Percentiles rank a stretch among this genome's conserved stretches.
These are phyloP conservation scores for Penicillium paneum DNA, from an alignment of 2,329 filamentous ascomycete species.

Conservation along the genomic window DNA sequence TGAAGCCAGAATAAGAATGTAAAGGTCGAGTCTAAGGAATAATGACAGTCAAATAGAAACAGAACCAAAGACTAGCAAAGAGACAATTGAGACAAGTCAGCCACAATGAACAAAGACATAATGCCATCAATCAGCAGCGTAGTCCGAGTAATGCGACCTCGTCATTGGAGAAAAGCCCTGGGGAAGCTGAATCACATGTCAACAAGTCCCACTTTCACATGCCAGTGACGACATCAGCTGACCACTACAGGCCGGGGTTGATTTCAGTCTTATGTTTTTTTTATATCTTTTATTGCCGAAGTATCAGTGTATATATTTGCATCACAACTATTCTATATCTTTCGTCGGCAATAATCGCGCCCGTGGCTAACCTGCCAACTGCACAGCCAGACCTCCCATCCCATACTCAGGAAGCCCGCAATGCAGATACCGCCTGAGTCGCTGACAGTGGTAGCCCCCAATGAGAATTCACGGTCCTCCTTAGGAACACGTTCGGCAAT, in stretches of 20 bases:
- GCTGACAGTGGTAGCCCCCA: slow-evolving; percentile 86
- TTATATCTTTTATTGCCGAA: too few species aligned
- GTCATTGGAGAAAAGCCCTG: slow-evolving; percentile 1
- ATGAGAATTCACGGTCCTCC: slow-evolving; percentile 82
- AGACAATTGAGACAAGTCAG: background rate
- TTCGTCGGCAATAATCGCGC: slow-evolving; percentile 65
- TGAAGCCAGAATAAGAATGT: background rate
- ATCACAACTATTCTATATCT: background rate
- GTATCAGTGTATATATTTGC: background rate
- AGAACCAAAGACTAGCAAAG: background rate
- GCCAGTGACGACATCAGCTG: slow-evolving; percentile 6
- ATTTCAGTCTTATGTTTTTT: background rate
- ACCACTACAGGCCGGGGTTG: background rate
- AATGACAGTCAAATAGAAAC: background rate
- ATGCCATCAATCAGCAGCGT: background rate
- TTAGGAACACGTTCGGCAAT: slow-evolving; percentile 78
- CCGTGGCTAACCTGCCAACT: slow-evolving; percentile 80
- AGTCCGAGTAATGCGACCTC: background rate
- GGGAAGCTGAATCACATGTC: slow-evolving; percentile 6
- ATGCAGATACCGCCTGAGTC: slow-evolving; percentile 89
- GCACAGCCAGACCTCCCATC: slow-evolving; percentile 77
- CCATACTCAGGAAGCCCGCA: slow-evolving; percentile 79
- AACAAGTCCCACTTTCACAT: slow-evolving; percentile 6
- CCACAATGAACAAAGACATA: background rate
- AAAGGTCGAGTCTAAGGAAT: background rate